Evolutionary conservation across 306 rosid genomes (phyloP).

Genomic region (Comarum palustre): DNA sequence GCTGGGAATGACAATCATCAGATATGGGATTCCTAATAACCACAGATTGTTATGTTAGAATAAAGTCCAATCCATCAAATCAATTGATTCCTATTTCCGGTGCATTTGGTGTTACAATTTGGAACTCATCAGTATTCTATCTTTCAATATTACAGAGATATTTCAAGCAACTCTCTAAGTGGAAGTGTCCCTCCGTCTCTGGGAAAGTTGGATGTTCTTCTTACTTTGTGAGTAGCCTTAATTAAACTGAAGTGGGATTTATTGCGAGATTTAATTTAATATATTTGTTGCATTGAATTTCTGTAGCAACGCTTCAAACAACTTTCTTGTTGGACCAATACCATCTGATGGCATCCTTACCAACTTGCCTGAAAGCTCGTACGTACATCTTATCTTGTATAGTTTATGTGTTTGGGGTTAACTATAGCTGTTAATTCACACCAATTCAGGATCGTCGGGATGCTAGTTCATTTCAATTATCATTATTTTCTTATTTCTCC

Average conservation of each 20-base stretch:
- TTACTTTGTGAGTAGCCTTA: slow-evolving; percentile 54
- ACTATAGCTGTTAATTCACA: neutral
- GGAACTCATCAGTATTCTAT: slow-evolving; percentile 22
- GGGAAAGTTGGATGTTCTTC: slow-evolving; percentile 71
- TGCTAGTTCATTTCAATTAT: neutral
- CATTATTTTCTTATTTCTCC: neutral
- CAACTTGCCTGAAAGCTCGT: slow-evolving; percentile 76
- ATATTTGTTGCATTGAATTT: slow-evolving; percentile 19
- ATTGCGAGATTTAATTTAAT: neutral
- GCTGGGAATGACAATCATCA: neutral
- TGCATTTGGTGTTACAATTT: slow-evolving; percentile 23
- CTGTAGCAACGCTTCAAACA: slow-evolving; percentile 77
- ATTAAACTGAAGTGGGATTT: neutral
- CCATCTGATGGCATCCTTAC: slow-evolving; percentile 81
- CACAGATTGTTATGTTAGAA: neutral
- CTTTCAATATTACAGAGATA: slow-evolving; percentile 57
- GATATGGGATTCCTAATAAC: neutral
- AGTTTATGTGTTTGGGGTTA: slow-evolving; percentile 20
- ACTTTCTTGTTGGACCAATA: slow-evolving; percentile 91
- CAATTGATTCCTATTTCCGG: neutral
- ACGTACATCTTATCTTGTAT: slow-evolving; percentile 39
- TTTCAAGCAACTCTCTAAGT: slow-evolving; percentile 86
- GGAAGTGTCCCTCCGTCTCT: slow-evolving; percentile 78
- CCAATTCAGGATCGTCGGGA: neutral
- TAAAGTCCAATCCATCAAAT: neutral